Percentiles rank a stretch among this genome's conserved stretches.
phyloP scores from a whole-genome alignment of 805 yeast species.

The Myxozyma neotropica region DNA sequence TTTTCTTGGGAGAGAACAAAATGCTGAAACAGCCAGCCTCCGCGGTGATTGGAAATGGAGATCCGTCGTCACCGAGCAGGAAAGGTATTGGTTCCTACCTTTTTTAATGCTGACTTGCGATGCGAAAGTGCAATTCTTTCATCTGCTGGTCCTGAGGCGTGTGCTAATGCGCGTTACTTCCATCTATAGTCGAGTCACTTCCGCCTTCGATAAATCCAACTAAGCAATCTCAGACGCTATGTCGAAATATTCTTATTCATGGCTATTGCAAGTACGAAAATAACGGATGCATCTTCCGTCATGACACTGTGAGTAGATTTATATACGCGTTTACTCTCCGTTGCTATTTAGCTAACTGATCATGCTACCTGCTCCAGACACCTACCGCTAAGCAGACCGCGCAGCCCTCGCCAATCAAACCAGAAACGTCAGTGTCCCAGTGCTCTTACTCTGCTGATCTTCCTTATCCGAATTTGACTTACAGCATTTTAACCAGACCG shows the following conservation, averaged over 20 bases:
- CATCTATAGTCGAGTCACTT: slow-evolving; percentile 17
- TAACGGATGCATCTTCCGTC: slow-evolving; percentile 83
- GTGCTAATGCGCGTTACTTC: not conserved
- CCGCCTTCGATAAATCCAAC: slow-evolving; percentile 31
- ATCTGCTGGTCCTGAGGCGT: not conserved
- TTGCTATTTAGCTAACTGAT: not conserved
- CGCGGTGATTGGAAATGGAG: slow-evolving; percentile 10
- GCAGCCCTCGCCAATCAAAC: slow-evolving; percentile 6
- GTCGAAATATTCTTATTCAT: slow-evolving; percentile 80
- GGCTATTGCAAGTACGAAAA: slow-evolving; percentile 87
- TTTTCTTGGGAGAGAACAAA: not conserved
- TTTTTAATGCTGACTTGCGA: not conserved
- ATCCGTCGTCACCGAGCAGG: slow-evolving; percentile 12
- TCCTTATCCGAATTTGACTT: not conserved
- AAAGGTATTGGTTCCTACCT: slow-evolving; percentile 1
- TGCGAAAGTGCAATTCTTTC: not conserved
- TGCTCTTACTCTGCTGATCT: not conserved
- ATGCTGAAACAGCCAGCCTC: slow-evolving; percentile 20
- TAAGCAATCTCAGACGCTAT: slow-evolving; percentile 53
- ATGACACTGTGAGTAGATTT: slow-evolving; percentile 48
- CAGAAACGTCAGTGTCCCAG: slow-evolving; percentile 16
- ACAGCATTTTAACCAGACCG: slow-evolving; percentile 18
- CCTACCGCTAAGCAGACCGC: slow-evolving; percentile 2
- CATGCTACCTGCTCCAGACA: not conserved
- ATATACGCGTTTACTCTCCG: not conserved